phyloP scores from a whole-genome alignment of 225 moss, liverwort and hornwort genomes.

The Sphagnum tenellum region DNA sequence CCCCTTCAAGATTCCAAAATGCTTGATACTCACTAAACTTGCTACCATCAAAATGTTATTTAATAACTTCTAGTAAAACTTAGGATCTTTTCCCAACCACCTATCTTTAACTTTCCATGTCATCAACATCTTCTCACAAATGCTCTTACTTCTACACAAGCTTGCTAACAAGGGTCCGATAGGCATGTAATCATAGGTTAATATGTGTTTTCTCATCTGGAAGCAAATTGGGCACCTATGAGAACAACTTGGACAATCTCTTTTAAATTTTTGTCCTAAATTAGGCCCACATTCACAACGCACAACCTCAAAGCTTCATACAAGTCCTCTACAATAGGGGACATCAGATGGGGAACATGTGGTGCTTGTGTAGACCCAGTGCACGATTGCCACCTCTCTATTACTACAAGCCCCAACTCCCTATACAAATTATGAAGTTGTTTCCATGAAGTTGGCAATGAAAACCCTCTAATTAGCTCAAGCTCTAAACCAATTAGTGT shows the following conservation, averaged over 20 bases:
- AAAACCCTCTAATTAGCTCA: too few relatives aligned
- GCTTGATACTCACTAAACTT: background rate
- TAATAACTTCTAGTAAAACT: background rate
- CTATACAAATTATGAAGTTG: too few relatives aligned
- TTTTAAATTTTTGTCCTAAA: background rate
- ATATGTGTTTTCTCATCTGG: background rate
- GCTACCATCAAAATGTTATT: background rate
- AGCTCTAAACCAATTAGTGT: too few relatives aligned
- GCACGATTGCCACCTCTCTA: too few relatives aligned
- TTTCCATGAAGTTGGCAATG: too few relatives aligned
- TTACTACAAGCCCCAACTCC: too few relatives aligned
- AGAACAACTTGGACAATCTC: background rate
- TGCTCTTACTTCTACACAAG: background rate
- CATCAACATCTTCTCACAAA: background rate
- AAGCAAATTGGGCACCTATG: background rate
- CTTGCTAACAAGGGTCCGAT: background rate
- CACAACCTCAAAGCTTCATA: too few relatives aligned
- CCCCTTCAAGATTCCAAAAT: background rate
- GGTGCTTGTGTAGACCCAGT: too few relatives aligned
- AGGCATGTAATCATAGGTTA: background rate
- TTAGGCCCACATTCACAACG: too few relatives aligned
- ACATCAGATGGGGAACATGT: too few relatives aligned
- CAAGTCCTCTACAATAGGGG: too few relatives aligned
- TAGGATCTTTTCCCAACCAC: background rate
- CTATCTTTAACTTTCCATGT: background rate